These are phyloP conservation scores for Leishmania major DNA, from an alignment of 208 protist genomes.

Conservation along the genomic window DNA sequence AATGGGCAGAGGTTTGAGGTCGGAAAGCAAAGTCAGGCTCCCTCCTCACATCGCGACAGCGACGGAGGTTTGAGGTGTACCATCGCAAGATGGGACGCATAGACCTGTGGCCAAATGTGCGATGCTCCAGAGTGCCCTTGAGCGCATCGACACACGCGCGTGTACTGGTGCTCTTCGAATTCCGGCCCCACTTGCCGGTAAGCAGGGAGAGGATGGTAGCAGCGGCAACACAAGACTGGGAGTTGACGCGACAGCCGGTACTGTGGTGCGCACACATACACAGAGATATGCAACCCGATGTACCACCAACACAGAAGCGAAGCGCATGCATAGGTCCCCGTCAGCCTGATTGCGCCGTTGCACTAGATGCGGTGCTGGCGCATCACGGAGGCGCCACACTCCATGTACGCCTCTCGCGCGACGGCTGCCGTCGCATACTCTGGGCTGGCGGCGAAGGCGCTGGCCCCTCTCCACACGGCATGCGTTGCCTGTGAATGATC, in stretches of 20 bases:
- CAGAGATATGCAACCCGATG: not conserved
- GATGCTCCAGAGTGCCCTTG: not conserved
- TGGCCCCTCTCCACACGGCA: slow-evolving; percentile 97
- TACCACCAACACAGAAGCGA: not conserved
- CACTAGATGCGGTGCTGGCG: not conserved
- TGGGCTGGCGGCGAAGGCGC: slow-evolving; percentile 89
- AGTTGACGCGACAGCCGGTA: not conserved
- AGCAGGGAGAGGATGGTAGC: not conserved
- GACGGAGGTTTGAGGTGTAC: not conserved
- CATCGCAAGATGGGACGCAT: not conserved
- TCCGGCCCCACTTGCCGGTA: not conserved
- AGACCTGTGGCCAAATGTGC: not conserved
- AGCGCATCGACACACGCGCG: not conserved
- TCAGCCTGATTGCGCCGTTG: too few species aligned
- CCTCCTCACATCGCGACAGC: not conserved
- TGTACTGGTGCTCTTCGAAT: too few species aligned
- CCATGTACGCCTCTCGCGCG: slow-evolving; percentile 97
- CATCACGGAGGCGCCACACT: slow-evolving; percentile 96
- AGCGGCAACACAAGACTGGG: not conserved
- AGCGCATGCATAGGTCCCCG: not conserved
- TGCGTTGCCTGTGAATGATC: slow-evolving; percentile 87
- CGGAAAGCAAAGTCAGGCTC: not conserved
- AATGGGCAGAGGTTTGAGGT: not conserved
- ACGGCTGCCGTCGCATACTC: slow-evolving; percentile 93
- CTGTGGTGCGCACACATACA: not conserved